Conservation (phyloP, 2,329 filamentous ascomycete genomes). For the Aspergillus versicolor region DNA sequence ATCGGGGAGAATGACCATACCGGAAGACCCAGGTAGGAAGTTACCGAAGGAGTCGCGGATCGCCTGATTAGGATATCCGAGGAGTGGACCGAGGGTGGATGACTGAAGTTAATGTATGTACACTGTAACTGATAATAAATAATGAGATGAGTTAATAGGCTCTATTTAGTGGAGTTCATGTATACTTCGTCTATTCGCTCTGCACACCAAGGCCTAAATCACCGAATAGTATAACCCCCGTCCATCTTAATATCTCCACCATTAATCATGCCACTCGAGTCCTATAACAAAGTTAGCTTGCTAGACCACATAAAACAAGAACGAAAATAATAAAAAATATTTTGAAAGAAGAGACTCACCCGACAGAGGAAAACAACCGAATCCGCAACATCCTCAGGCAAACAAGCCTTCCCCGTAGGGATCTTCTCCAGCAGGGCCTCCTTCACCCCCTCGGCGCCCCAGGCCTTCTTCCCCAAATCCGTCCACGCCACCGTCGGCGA, state of each 20-base stretch:
- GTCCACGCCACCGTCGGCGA: constrained; percentile 50
- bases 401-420: constrained; percentile 41
- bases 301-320: neutral
- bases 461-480: constrained; percentile 45
- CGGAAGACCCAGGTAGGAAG: too few species aligned
- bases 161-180: too few species aligned
- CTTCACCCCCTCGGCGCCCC: constrained; percentile 36
- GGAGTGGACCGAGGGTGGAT: too few species aligned
- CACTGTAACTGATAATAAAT: too few species aligned
- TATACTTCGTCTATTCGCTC: neutral
- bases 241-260: constrained; percentile 42
- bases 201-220: neutral
- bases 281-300: constrained; percentile 16
- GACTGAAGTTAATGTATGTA: too few species aligned
- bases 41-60: too few species aligned
- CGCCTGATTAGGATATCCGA: too few species aligned
- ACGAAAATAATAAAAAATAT: too few species aligned
- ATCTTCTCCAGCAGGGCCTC: constrained; percentile 39
- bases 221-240: constrained; percentile 41
- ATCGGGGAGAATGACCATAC: too few species aligned
- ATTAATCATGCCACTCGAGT: constrained; percentile 44
- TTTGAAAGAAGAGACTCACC: constrained; percentile 17
- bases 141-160: too few species aligned
- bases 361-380: constrained; percentile 41
- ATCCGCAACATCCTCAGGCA: constrained; percentile 42